Evolutionary conservation across 805 yeast species (phyloP).

Genomic region (Kluyveromyces siamensis): DNA sequence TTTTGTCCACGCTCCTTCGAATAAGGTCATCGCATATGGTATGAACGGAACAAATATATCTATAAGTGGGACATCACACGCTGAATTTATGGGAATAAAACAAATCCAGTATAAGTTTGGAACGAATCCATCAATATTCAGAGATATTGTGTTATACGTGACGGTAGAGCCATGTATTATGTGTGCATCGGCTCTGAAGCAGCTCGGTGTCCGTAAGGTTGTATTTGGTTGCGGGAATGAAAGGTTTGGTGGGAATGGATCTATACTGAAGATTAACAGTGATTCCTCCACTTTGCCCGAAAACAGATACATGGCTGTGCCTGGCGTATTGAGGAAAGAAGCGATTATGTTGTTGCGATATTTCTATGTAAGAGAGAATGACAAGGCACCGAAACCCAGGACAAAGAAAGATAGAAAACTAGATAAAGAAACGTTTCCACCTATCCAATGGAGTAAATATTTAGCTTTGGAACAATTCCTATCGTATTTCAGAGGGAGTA

Average conservation of each 20-base stretch:
- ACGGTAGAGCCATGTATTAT: constrained; percentile 97
- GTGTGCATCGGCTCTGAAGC: constrained; percentile 92
- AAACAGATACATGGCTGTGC: constrained; percentile 45
- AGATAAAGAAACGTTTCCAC: constrained; percentile 50
- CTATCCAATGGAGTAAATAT: constrained; percentile 46
- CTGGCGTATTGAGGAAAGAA: constrained; percentile 74
- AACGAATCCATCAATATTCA: constrained; percentile 31
- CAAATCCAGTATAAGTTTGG: constrained; percentile 31
- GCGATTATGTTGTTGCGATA: constrained; percentile 73
- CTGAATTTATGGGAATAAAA: constrained; percentile 79
- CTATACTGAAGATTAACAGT: constrained; percentile 54
- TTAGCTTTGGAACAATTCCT: constrained; percentile 43
- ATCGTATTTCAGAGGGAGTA: constrained; percentile 12
- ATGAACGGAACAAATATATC: constrained; percentile 82
- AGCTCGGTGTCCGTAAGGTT: constrained; percentile 62
- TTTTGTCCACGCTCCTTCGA: constrained; percentile 39
- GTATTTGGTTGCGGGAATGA: constrained; percentile 93
- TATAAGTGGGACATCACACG: constrained; percentile 82
- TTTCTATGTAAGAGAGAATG: constrained; percentile 81
- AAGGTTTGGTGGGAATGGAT: constrained; percentile 94
- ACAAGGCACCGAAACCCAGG: constrained; percentile 74
- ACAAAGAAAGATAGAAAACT: constrained; percentile 59
- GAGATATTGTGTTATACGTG: constrained; percentile 65
- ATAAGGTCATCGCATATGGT: constrained; percentile 59
- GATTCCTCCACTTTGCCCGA: constrained; percentile 28